Evolutionary conservation across 192 early-diverging fungal species (phyloP).

Genomic region (Gamsiella multidivaricata): DNA sequence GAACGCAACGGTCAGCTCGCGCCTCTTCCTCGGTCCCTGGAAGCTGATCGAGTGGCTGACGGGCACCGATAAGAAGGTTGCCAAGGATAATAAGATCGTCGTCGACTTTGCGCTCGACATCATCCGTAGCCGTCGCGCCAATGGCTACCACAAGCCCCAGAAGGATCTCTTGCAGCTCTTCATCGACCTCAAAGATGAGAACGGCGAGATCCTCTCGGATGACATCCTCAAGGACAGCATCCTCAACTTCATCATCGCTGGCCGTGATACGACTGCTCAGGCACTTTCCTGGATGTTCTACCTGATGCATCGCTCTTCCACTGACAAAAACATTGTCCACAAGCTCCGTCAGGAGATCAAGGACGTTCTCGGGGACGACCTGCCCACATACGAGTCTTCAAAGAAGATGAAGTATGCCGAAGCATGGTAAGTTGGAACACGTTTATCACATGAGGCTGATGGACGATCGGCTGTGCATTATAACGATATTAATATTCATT

Average conservation of each 20-base stretch:
- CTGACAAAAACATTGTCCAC: conserved; percentile 43
- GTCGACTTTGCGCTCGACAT: conserved; percentile 46
- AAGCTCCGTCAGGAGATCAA: conserved; percentile 53
- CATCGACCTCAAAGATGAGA: conserved; percentile 53
- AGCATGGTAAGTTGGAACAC: conserved; percentile 45
- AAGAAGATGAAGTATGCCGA: conserved; percentile 49
- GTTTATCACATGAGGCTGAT: too few species aligned
- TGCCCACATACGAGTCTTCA: conserved; percentile 27
- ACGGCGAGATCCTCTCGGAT: conserved; percentile 52
- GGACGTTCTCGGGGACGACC: conserved; percentile 17
- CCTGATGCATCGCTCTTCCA: conserved; percentile 32
- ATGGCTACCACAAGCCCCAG: conserved; percentile 26
- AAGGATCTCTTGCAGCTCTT: conserved; percentile 59
- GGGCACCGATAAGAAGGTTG: conserved; percentile 21
- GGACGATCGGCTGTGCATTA: neutral
- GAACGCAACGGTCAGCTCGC: conserved; percentile 44
- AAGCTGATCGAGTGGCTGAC: conserved; percentile 36
- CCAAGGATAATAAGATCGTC: conserved; percentile 39
- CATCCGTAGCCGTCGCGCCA: conserved; percentile 27
- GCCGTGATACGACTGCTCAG: conserved; percentile 44
- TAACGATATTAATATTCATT: neutral
- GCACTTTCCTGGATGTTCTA: conserved; percentile 66
- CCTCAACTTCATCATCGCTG: conserved; percentile 56
- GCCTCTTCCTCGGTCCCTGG: conserved; percentile 44
- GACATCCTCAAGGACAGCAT: conserved; percentile 59